phyloP scores from a whole-genome alignment of 768 basidiomycete species.

The Gymnopilus junonius region DNA sequence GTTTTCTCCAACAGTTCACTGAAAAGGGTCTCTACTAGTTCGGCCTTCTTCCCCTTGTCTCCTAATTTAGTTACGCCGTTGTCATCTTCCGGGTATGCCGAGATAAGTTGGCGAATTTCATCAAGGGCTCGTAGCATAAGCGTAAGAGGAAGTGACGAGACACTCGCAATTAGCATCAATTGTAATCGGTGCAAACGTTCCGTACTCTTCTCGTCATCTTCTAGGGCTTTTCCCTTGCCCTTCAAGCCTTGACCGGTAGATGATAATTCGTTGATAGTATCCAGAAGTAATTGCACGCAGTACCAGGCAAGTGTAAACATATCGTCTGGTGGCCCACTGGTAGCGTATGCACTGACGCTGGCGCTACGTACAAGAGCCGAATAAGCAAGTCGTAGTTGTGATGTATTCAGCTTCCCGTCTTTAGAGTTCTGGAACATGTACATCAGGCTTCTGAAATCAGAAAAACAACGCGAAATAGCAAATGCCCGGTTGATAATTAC shows the following conservation, averaged over 20 bases:
- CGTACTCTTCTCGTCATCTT: slow-evolving; percentile 15
- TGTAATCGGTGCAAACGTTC: slow-evolving; percentile 58
- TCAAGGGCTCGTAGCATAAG: slow-evolving; percentile 62
- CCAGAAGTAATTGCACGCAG: slow-evolving; percentile 62
- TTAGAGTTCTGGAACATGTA: slow-evolving; percentile 58
- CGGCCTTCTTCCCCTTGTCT: slow-evolving; percentile 34
- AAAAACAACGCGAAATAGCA: background rate
- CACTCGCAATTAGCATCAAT: slow-evolving; percentile 65
- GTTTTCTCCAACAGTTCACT: slow-evolving; percentile 65
- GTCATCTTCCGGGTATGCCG: slow-evolving; percentile 27
- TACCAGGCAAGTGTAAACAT: slow-evolving; percentile 64
- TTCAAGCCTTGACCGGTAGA: slow-evolving; percentile 13
- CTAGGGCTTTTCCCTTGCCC: slow-evolving; percentile 23
- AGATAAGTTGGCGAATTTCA: slow-evolving; percentile 44
- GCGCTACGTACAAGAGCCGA: slow-evolving; percentile 72
- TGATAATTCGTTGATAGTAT: slow-evolving; percentile 42
- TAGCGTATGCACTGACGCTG: slow-evolving; percentile 38
- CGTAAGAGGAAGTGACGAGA: slow-evolving; percentile 62
- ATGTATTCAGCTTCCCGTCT: slow-evolving; percentile 60
- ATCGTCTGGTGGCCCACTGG: slow-evolving; percentile 24
- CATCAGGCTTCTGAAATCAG: slow-evolving; percentile 9
- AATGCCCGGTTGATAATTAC: background rate
- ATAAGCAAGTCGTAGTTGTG: slow-evolving; percentile 77
- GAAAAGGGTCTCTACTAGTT: slow-evolving; percentile 62
- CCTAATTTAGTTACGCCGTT: slow-evolving; percentile 17